Evolutionary conservation across 75 land plant genomes (phyloP), one percentile per base, ranked within the genome.

Genomic region (Sequoia sempervirens): DNA sequence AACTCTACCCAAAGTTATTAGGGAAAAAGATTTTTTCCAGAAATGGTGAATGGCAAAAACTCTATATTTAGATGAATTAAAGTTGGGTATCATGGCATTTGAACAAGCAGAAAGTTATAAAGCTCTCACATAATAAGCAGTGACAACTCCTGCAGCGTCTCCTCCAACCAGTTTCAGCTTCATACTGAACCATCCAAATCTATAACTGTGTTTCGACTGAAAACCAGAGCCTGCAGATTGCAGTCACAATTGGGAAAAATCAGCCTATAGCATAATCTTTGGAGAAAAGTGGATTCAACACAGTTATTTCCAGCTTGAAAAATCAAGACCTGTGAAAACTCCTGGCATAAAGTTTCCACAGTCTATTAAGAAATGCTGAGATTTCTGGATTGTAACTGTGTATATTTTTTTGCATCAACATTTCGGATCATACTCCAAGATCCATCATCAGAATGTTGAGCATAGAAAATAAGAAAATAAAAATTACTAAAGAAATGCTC

Each of bases 181-280:
- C 96, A 95, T 95, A 85, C 93, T 93, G 78, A 95, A 93, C 91
- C 91, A 95, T 18, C 96, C 96, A 80, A 90, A 95, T 85, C 89
- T 86, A 84, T 93, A 95, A 30, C 90, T 87, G 41, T 91, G 79
- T 84, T 89, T 90, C 13, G 94, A 90, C 82, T 90, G 88, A 83
- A 95, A 95, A 17, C 94, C 94, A 82, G 93, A 93, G 14, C 94
- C 93, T 95, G 80, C 10, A 28, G 8, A 30, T 8, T 30, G 34
- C 72, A 68, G 8, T 8, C 34, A 30, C 34, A 68, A 36, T 32
- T 68, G 72, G 34, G 72, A 0, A 78, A 18, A 43, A 70, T 50
- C 28, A 79, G 20, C 26, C 10, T 46, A 9, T 46, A 7, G 5
- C 50, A 23, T 5, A 82, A 46, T 46, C 41, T 40, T 40, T 40